Percentiles rank a stretch among this genome's conserved stretches.
These are phyloP conservation scores for Phalaenopsis aphrodite DNA, from an alignment of 106 monocot genomes.

Conservation along the genomic window DNA sequence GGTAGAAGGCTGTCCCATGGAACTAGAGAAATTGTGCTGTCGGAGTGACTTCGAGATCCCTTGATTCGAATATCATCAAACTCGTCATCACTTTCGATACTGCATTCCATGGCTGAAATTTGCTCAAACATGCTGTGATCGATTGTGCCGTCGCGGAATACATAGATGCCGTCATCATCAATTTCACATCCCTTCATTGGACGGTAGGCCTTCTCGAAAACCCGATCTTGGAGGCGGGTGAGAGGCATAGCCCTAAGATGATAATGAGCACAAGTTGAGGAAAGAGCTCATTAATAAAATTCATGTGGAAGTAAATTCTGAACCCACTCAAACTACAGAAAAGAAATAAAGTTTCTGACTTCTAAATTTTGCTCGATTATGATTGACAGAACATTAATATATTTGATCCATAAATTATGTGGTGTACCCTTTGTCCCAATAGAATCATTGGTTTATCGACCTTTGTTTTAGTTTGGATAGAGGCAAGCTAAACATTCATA, in stretches of 20 bases:
- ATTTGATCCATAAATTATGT: too few relatives aligned
- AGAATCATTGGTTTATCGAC: too few relatives aligned
- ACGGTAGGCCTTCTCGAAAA: slow-evolving; percentile 31
- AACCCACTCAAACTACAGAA: too few relatives aligned
- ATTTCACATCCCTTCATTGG: slow-evolving; percentile 41
- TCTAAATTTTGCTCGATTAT: too few relatives aligned
- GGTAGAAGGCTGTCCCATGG: slow-evolving; percentile 40
- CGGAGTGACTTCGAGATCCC: background rate
- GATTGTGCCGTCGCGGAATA: slow-evolving; percentile 49
- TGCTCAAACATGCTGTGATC: slow-evolving; percentile 37
- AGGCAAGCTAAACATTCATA: too few relatives aligned
- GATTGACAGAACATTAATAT: too few relatives aligned
- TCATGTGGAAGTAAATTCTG: too few relatives aligned
- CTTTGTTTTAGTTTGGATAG: too few relatives aligned
- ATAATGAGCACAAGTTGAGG: too few relatives aligned
- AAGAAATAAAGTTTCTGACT: too few relatives aligned
- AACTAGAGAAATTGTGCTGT: slow-evolving; percentile 15
- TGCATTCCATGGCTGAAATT: slow-evolving; percentile 12
- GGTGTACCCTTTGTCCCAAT: too few relatives aligned
- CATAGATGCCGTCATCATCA: slow-evolving; percentile 46
- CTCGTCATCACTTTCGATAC: background rate
- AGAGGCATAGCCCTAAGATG: slow-evolving; percentile 46
- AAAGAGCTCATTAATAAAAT: too few relatives aligned
- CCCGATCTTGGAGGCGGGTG: slow-evolving; percentile 22
- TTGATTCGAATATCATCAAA: background rate